phyloP scores from a whole-genome alignment of 2,329 filamentous ascomycete genomes.

The Berkeleyomyces basicola region DNA sequence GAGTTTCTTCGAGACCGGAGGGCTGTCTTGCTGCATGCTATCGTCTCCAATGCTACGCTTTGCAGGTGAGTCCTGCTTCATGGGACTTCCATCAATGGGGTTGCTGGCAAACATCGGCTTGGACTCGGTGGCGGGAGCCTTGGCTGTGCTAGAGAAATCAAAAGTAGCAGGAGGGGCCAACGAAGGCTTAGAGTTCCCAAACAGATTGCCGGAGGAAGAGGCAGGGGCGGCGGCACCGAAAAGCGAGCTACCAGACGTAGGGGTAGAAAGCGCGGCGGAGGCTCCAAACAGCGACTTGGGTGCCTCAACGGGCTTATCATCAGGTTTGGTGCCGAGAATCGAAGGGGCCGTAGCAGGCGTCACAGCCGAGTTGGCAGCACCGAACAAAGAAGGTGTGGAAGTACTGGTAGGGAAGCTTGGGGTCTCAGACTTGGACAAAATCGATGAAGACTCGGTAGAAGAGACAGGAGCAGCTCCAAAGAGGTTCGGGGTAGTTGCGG shows the following conservation, averaged over 20 bases:
- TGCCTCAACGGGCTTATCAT: neutral
- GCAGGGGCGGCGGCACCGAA: conserved; percentile 1
- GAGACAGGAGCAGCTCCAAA: conserved; percentile 16
- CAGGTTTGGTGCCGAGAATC: conserved; percentile 11
- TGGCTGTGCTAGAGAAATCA: conserved; percentile 1
- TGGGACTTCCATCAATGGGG: conserved; percentile 25
- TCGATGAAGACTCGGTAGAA: conserved; percentile 18
- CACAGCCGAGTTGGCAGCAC: conserved; percentile 18
- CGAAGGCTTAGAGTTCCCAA: conserved; percentile 17
- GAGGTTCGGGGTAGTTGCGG: conserved; percentile 7
- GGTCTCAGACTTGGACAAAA: conserved; percentile 12
- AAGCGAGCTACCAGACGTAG: neutral
- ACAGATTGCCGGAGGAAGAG: conserved; percentile 18
- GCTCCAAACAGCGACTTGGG: conserved; percentile 22
- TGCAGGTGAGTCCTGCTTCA: conserved; percentile 25
- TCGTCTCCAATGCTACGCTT: conserved; percentile 8
- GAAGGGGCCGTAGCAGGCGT: neutral
- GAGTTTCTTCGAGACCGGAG: conserved; percentile 15
- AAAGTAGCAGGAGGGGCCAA: conserved; percentile 9
- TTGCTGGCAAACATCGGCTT: conserved; percentile 25
- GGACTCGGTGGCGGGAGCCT: conserved; percentile 14
- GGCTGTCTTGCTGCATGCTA: conserved; percentile 13
- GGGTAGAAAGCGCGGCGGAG: conserved; percentile 15
- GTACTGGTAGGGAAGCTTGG: conserved; percentile 14
- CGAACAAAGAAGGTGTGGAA: conserved; percentile 22